Percentiles rank a stretch among this genome's conserved stretches.
phyloP scores from a whole-genome alignment of 805 yeast species.

The Candida morakotiae region DNA sequence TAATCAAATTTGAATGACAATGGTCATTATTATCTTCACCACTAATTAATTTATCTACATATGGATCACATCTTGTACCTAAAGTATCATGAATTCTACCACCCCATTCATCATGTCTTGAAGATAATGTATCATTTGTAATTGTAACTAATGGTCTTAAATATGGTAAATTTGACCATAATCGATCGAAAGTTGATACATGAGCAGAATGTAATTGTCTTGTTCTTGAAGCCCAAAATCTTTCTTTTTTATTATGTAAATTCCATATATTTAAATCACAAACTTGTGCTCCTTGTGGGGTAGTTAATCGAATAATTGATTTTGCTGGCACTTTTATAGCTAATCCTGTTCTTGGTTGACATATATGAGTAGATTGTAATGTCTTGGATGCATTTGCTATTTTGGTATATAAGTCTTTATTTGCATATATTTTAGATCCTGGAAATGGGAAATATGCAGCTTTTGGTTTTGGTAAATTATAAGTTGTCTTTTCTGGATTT shows the following conservation, averaged over 20 bases:
- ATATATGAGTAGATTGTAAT: constrained; percentile 36
- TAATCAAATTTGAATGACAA: constrained; percentile 60
- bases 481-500: constrained; percentile 27
- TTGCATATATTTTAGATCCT: constrained; percentile 50
- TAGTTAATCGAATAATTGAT: constrained; percentile 52
- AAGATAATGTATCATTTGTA: constrained; percentile 53
- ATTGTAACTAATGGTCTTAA: constrained; percentile 62
- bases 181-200: constrained; percentile 55
- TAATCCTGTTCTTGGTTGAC: constrained; percentile 54
- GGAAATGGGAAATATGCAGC: constrained; percentile 57
- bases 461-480: constrained; percentile 39
- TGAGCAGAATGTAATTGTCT: constrained; percentile 64
- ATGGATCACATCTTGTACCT: constrained; percentile 70
- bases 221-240: constrained; percentile 68
- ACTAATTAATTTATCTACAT: constrained; percentile 58
- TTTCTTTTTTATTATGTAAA: constrained; percentile 55
- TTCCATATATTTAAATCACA: constrained; percentile 68
- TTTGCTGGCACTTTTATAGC: constrained; percentile 65
- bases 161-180: constrained; percentile 67
- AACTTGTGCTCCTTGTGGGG: constrained; percentile 70
- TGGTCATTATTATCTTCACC: constrained; percentile 66
- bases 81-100: constrained; percentile 62
- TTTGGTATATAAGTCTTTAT: constrained; percentile 42
- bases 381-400: constrained; percentile 44
- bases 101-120: constrained; percentile 61